phyloP scores from a whole-genome alignment of 768 basidiomycete species.

The Hericium rajendrae region DNA sequence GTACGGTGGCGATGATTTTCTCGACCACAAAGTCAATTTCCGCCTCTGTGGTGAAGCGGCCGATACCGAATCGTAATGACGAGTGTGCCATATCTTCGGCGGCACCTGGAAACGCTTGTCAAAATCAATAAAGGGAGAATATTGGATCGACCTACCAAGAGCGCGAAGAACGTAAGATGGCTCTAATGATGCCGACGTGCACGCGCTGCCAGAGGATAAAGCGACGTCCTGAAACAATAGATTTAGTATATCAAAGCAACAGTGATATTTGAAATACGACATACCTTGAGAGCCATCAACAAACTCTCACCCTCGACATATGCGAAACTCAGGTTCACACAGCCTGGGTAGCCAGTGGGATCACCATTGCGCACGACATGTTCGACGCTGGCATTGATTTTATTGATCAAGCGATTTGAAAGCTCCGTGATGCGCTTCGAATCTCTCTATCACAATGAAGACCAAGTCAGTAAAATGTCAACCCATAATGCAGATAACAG shows the following conservation, averaged over 20 bases:
- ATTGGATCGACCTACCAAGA: conserved; percentile 43
- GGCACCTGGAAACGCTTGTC: conserved; percentile 43
- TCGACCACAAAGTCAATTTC: conserved; percentile 92
- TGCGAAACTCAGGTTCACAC: conserved; percentile 90
- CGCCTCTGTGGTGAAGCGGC: conserved; percentile 94
- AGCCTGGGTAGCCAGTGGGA: conserved; percentile 84
- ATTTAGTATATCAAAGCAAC: neutral
- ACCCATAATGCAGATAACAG: conserved; percentile 8
- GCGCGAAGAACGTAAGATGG: conserved; percentile 97
- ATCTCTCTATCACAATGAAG: conserved; percentile 48
- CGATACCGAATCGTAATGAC: conserved; percentile 93
- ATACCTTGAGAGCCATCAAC: conserved; percentile 92
- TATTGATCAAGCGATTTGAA: conserved; percentile 70
- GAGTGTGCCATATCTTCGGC: conserved; percentile 99
- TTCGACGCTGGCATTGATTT: conserved; percentile 77
- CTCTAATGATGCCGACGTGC: conserved; percentile 96
- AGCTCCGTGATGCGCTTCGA: conserved; percentile 63
- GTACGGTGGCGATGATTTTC: conserved; percentile 82
- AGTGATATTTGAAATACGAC: conserved; percentile 6
- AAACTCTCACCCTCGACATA: conserved; percentile 97
- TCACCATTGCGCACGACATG: conserved; percentile 95
- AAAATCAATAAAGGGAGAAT: neutral
- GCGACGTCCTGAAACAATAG: conserved; percentile 70
- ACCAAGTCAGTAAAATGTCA: conserved; percentile 19
- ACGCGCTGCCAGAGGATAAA: conserved; percentile 94